Evolutionary conservation across 495 filamentous ascomycete genomes (phyloP).

Genomic region (Penicillium coprophilum): DNA sequence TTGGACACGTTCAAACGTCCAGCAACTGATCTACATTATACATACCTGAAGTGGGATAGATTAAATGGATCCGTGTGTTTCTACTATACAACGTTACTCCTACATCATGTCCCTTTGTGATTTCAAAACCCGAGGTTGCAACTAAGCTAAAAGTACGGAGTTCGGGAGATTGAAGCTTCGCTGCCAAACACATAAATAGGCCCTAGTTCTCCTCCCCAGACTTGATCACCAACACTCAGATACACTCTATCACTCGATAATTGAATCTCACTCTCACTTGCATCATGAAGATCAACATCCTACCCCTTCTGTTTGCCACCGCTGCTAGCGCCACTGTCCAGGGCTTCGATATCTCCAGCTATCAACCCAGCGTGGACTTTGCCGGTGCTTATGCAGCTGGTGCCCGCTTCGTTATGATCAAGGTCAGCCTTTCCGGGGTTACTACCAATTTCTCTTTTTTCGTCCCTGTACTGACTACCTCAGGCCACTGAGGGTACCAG

Average conservation of each 20-base stretch:
- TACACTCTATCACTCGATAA: neutral
- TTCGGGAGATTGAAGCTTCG: constrained; percentile 8
- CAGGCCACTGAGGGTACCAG: constrained; percentile 61
- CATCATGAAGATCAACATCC: constrained; percentile 19
- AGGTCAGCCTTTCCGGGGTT: constrained; percentile 37
- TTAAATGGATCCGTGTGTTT: constrained; percentile 11
- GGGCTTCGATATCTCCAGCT: constrained; percentile 66
- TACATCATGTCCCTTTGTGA: constrained; percentile 7
- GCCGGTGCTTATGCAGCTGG: constrained; percentile 53
- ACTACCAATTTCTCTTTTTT: neutral
- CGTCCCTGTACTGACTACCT: neutral
- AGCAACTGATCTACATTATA: neutral
- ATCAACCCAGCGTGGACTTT: constrained; percentile 59
- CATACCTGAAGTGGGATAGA: neutral
- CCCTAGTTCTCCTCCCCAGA: neutral
- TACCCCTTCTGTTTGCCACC: constrained; percentile 18
- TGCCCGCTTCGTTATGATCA: constrained; percentile 69
- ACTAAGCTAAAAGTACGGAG: constrained; percentile 18
- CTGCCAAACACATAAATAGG: constrained; percentile 9
- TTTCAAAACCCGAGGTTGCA: constrained; percentile 20
- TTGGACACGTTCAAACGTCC: neutral
- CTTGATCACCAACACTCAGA: neutral
- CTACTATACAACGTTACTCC: constrained; percentile 5
- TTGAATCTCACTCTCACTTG: neutral
- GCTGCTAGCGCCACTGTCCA: constrained; percentile 41